Conservation (phyloP, 1,284 basidiomycete genomes). For the Erythrobasidium hasegawianum region DNA sequence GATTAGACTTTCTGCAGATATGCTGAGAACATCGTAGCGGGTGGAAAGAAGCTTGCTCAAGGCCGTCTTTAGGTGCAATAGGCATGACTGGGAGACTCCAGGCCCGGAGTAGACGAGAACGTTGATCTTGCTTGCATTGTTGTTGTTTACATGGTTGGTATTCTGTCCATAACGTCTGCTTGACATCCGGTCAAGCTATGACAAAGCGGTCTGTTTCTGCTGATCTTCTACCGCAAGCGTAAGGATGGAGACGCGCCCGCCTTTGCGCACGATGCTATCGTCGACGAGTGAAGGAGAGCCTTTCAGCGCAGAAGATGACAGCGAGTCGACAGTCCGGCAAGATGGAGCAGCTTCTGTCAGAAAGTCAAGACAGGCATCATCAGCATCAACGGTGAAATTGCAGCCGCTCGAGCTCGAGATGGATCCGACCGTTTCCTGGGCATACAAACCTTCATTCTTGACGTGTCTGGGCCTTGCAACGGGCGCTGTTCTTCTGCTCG, state of each 20-base stretch:
- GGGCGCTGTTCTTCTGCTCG: conserved; percentile 10
- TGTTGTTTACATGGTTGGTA: no score
- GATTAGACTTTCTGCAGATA: conserved; percentile 59
- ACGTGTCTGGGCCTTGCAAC: conserved; percentile 19
- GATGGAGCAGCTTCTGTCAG: not conserved
- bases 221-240: no score
- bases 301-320: conserved; percentile 27
- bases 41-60: conserved; percentile 63
- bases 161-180: no score
- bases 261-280: conserved; percentile 1
- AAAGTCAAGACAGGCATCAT: conserved; percentile 11
- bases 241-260: no score
- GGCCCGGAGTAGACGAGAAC: conserved; percentile 75
- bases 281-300: conserved; percentile 30
- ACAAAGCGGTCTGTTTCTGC: no score
- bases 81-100: conserved; percentile 61
- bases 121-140: conserved; percentile 56
- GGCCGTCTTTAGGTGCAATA: conserved; percentile 57
- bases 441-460: conserved; percentile 24
- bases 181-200: no score
- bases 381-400: conserved; percentile 2
- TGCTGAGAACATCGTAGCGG: conserved; percentile 70
- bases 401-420: conserved; percentile 17
- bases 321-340: conserved; percentile 5
- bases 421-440: conserved; percentile 28